Evolutionary conservation across 2,329 filamentous ascomycete genomes (phyloP).

Genomic region (Leptographium procerum): DNA sequence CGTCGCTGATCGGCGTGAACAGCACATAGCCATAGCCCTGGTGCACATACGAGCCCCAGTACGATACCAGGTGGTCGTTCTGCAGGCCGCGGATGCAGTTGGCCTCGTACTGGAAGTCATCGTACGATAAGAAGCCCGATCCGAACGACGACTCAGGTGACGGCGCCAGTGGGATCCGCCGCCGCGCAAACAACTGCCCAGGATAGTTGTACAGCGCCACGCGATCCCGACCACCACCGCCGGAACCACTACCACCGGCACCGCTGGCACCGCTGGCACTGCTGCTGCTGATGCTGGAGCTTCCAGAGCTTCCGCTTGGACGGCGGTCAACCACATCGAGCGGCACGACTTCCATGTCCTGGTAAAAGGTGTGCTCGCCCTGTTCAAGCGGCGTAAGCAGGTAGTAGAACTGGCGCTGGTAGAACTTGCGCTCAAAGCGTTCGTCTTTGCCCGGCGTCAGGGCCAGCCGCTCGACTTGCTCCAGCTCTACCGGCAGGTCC

Average conservation of each 20-base stretch:
- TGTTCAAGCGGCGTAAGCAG: conserved; percentile 51
- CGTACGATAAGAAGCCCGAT: conserved; percentile 31
- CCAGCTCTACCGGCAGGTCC: conserved; percentile 57
- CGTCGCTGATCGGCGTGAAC: conserved; percentile 55
- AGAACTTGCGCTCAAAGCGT: conserved; percentile 56
- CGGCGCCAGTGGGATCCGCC: conserved; percentile 42
- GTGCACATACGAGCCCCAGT: conserved; percentile 60
- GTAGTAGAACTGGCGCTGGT: conserved; percentile 58
- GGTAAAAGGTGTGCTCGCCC: conserved; percentile 49
- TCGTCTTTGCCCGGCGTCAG: conserved; percentile 49
- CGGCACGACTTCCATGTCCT: conserved; percentile 57
- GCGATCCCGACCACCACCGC: conserved; percentile 36
- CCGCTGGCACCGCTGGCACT: conserved; percentile 17
- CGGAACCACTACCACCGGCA: conserved; percentile 38
- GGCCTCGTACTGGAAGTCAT: conserved; percentile 51
- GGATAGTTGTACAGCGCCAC: conserved; percentile 53
- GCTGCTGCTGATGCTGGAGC: not conserved
- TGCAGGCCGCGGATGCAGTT: conserved; percentile 45
- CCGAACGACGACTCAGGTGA: conserved; percentile 11
- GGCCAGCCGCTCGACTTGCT: conserved; percentile 52
- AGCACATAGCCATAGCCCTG: conserved; percentile 53
- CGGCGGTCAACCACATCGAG: conserved; percentile 51
- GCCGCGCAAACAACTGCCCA: conserved; percentile 44
- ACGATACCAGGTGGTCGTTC: conserved; percentile 59
- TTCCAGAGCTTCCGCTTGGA: not conserved